Percentiles rank a stretch among this genome's conserved stretches.
phyloP scores from a whole-genome alignment of 2,329 filamentous ascomycete genomes.

The Amylocarpus encephaloides region DNA sequence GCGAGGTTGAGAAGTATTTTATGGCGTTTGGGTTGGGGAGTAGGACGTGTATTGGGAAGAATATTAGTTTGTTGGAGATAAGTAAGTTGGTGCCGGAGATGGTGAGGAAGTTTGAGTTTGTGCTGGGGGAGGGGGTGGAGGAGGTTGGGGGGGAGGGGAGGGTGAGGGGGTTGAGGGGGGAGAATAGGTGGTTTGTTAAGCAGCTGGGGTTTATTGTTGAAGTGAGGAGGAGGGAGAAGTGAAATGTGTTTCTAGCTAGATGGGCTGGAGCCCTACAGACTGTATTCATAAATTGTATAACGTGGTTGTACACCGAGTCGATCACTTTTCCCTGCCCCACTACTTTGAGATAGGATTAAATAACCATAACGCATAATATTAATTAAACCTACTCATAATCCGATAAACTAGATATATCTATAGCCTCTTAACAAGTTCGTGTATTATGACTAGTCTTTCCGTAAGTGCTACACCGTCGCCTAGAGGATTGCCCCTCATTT shows the following conservation, averaged over 20 bases:
- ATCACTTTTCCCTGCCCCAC: too few species aligned
- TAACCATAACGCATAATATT: too few species aligned
- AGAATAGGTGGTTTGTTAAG: slow-evolving; percentile 29
- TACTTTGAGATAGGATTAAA: too few species aligned
- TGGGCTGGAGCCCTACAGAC: too few species aligned
- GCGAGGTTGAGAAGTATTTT: slow-evolving; percentile 14
- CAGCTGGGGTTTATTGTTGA: slow-evolving; percentile 22
- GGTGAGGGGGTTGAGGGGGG: slow-evolving; percentile 13
- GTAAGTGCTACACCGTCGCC: too few species aligned
- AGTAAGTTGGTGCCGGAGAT: slow-evolving; percentile 37
- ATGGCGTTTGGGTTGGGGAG: slow-evolving; percentile 36
- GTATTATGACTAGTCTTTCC: too few species aligned
- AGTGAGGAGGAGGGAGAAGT: slow-evolving; percentile 6
- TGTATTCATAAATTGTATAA: too few species aligned
- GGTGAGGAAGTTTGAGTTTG: slow-evolving; percentile 28
- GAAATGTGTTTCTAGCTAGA: not conserved
- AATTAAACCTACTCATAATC: too few species aligned
- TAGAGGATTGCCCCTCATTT: too few species aligned
- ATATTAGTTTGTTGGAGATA: slow-evolving; percentile 40
- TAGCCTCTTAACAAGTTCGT: too few species aligned
- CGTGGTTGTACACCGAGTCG: too few species aligned
- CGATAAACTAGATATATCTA: too few species aligned
- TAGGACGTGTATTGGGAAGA: slow-evolving; percentile 39
- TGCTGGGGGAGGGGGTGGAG: slow-evolving; percentile 15
- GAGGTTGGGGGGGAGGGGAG: slow-evolving; percentile 12